Conservation (phyloP, 2,329 filamentous ascomycete species). For the Eutypella sp. region DNA sequence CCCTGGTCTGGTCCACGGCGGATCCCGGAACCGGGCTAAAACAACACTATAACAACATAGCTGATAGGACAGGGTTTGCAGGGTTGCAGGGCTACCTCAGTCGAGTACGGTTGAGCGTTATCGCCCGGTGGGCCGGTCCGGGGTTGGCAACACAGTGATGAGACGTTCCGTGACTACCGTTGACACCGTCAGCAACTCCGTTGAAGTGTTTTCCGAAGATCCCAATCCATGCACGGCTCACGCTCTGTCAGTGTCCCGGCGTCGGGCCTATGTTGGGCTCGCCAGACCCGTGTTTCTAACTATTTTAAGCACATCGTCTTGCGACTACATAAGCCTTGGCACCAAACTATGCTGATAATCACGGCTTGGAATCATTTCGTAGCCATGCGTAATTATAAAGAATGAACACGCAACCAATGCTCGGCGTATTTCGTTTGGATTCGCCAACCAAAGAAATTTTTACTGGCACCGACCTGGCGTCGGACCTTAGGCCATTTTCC, state of each 20-base stretch:
- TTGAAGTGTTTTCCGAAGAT: constrained; percentile 19
- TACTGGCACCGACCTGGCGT: not conserved
- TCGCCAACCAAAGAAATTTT: too few relatives aligned
- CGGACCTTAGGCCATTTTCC: not conserved
- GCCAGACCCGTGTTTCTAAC: constrained; percentile 14
- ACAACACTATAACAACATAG: not conserved
- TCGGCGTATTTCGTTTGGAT: not conserved
- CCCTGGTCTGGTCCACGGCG: not conserved
- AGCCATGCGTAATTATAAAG: not conserved
- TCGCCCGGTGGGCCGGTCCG: constrained; percentile 1
- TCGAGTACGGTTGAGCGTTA: not conserved
- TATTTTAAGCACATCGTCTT: constrained; percentile 2
- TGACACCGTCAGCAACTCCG: constrained; percentile 6
- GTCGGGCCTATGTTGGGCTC: constrained; percentile 10
- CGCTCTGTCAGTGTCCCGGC: constrained; percentile 1
- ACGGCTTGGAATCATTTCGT: not conserved
- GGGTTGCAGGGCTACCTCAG: not conserved
- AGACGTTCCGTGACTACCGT: not conserved
- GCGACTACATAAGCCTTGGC: not conserved
- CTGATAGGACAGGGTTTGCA: too few relatives aligned
- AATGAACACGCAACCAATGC: not conserved
- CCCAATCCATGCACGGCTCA: constrained; percentile 18
- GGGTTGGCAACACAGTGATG: not conserved
- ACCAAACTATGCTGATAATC: not conserved
- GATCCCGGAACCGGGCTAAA: not conserved